Conservation (phyloP, 164 flowering plant genomes). For the Nymphaea colorata region DNA sequence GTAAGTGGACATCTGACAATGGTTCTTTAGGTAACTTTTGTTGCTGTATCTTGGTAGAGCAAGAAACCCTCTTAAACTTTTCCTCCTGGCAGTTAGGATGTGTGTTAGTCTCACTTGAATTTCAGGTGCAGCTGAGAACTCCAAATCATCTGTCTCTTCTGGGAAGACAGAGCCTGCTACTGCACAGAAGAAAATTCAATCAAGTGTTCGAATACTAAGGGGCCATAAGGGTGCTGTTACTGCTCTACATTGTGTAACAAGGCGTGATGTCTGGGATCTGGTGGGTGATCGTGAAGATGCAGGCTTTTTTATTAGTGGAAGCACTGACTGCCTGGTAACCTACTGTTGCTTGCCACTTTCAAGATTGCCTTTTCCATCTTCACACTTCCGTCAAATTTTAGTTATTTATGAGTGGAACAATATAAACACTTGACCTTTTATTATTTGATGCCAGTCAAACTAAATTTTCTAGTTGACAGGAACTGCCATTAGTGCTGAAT, state of each 20-base stretch:
- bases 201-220: slow-evolving; percentile 66
- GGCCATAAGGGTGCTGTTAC: slow-evolving; percentile 92
- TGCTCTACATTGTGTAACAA: slow-evolving; percentile 92
- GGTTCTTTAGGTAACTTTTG: slow-evolving; percentile 30
- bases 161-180: slow-evolving; percentile 49
- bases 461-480: too few species aligned
- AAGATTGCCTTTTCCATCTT: neutral
- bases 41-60: neutral
- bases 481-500: too few species aligned
- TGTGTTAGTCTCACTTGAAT: neutral
- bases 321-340: slow-evolving; percentile 88
- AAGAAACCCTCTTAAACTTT: neutral
- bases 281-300: slow-evolving; percentile 99
- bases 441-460: too few species aligned
- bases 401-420: too few species aligned
- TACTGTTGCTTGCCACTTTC: neutral
- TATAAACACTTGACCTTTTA: too few species aligned
- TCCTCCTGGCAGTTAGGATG: neutral
- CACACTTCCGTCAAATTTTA: too few species aligned
- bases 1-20: slow-evolving; percentile 69
- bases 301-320: slow-evolving; percentile 93
- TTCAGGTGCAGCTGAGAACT: slow-evolving; percentile 49
- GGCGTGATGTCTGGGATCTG: slow-evolving; percentile 97
- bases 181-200: slow-evolving; percentile 63
- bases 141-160: slow-evolving; percentile 26